A percentile compares a stretch with the other conserved stretches of the same genome.
Evolutionary conservation across 768 basidiomycete species (phyloP).

Genomic region (Auricularia cornea): DNA sequence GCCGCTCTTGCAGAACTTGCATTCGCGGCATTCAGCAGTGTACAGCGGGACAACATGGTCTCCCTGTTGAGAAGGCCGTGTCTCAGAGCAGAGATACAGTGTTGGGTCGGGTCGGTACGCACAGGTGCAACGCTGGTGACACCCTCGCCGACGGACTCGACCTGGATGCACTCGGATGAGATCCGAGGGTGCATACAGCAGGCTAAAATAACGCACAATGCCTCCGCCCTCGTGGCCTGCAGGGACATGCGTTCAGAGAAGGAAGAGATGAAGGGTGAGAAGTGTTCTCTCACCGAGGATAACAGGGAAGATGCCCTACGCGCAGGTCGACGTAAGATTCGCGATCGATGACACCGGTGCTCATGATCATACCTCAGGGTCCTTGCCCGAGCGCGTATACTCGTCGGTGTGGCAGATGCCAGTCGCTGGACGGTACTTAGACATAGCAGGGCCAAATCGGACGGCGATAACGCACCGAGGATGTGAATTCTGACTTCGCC

Average conservation of each 20-base stretch:
- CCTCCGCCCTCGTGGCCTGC: conserved; percentile 88
- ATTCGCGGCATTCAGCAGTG: conserved; percentile 91
- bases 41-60: conserved; percentile 98
- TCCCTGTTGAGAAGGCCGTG: conserved; percentile 35
- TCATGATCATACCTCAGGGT: conserved; percentile 64
- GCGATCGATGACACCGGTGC: not conserved
- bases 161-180: conserved; percentile 36
- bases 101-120: conserved; percentile 13
- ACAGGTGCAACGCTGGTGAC: conserved; percentile 70
- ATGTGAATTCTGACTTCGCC: conserved; percentile 93
- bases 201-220: conserved; percentile 45
- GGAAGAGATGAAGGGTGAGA: not conserved
- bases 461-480: conserved; percentile 45
- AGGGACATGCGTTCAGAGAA: not conserved
- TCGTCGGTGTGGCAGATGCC: conserved; percentile 98
- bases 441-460: not conserved
- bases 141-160: conserved; percentile 95
- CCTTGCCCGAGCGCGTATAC: conserved; percentile 92
- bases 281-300: conserved; percentile 41
- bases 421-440: no score
- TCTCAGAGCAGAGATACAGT: not conserved
- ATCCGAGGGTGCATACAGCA: not conserved
- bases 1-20: conserved; percentile 97
- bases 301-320: conserved; percentile 78
- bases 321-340: conserved; percentile 9